Conservation (phyloP, 805 yeast genomes). For the Saccharomyces cerevisiae region DNA sequence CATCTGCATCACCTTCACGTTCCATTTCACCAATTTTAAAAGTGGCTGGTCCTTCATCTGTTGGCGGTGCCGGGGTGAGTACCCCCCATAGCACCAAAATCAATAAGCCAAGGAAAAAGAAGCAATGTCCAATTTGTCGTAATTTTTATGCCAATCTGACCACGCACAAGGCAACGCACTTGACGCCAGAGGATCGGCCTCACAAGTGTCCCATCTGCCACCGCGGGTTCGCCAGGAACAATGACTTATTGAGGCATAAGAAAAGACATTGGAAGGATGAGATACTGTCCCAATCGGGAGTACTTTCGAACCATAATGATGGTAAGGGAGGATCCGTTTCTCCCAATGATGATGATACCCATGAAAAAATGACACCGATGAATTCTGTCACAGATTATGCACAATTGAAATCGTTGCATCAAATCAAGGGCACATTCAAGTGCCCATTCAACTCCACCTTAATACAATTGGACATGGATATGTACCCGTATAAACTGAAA, state of each 20-base stretch:
- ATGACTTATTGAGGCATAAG: slow-evolving; percentile 77
- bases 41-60: background rate
- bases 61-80: background rate
- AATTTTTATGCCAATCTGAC: slow-evolving; percentile 69
- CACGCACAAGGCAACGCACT: slow-evolving; percentile 74
- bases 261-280: slow-evolving; percentile 75
- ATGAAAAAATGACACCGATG: background rate
- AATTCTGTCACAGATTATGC: slow-evolving; percentile 10
- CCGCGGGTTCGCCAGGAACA: slow-evolving; percentile 82
- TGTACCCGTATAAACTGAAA: slow-evolving; percentile 21
- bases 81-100: slow-evolving; percentile 1
- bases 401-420: slow-evolving; percentile 24
- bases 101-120: slow-evolving; percentile 50
- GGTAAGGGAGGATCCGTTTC: slow-evolving; percentile 5
- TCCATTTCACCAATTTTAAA: slow-evolving; percentile 13
- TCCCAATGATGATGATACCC: slow-evolving; percentile 1
- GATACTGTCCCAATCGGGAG: slow-evolving; percentile 1
- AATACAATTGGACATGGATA: slow-evolving; percentile 25
- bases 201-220: slow-evolving; percentile 70
- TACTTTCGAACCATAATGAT: background rate
- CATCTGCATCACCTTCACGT: slow-evolving; percentile 12
- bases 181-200: slow-evolving; percentile 64
- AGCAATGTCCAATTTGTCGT: slow-evolving; percentile 64
- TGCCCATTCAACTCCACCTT: slow-evolving; percentile 55
- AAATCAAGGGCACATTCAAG: slow-evolving; percentile 42